Conservation (phyloP, 768 basidiomycete genomes). For the Suillus discolor region DNA sequence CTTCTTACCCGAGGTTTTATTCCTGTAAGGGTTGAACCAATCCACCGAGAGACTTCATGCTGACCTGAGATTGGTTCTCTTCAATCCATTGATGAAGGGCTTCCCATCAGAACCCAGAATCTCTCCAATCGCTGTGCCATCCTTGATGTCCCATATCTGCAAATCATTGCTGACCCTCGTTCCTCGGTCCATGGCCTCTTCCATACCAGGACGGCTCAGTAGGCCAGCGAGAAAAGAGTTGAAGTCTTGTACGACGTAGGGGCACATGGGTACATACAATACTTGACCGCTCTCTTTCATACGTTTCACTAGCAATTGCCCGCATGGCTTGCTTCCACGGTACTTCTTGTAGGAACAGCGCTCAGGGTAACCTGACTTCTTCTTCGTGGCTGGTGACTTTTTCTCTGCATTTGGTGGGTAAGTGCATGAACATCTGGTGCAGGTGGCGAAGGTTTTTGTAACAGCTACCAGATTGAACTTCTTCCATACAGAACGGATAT, state of each 20-base stretch:
- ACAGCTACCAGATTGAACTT: too few species aligned
- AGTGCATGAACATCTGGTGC: constrained; percentile 27
- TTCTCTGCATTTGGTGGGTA: constrained; percentile 15
- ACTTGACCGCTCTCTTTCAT: background rate
- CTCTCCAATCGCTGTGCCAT: constrained; percentile 27
- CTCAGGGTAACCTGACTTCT: constrained; percentile 17
- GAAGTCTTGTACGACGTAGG: constrained; percentile 29
- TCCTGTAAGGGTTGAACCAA: constrained; percentile 28
- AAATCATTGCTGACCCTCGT: background rate
- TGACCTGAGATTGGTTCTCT: constrained; percentile 16
- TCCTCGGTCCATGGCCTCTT: constrained; percentile 26
- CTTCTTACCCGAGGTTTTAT: constrained; percentile 22
- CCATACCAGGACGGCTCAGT: constrained; percentile 26
- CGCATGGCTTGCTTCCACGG: constrained; percentile 14
- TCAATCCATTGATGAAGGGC: constrained; percentile 20
- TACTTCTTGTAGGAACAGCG: constrained; percentile 20
- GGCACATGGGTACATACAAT: background rate
- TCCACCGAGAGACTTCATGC: constrained; percentile 29
- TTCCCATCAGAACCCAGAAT: constrained; percentile 28
- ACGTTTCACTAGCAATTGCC: background rate
- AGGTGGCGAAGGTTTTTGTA: constrained; percentile 17
- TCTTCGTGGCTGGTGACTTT: background rate
- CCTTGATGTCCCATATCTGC: constrained; percentile 20
- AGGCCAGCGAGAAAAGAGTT: constrained; percentile 29
- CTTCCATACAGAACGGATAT: too few species aligned